A percentile compares a stretch with the other conserved stretches of the same genome.
phyloP scores from a whole-genome alignment of 495 filamentous ascomycete species.

The Parachaetomium inaequale region DNA sequence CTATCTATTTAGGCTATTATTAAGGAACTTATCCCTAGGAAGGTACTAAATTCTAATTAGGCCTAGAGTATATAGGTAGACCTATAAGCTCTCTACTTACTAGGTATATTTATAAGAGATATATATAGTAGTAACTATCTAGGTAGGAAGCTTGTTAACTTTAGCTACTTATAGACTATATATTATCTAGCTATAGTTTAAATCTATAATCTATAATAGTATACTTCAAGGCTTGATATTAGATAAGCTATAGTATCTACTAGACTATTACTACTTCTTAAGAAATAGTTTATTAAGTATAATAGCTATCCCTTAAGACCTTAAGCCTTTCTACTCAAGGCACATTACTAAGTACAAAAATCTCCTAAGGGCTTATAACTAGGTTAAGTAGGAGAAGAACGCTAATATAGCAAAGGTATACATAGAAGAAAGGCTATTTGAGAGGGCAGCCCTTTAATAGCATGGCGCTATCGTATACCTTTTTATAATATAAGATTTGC shows the following conservation, averaged over 20 bases:
- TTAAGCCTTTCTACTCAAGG: neutral
- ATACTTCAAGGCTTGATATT: neutral
- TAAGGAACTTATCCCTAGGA: slow-evolving; percentile 14
- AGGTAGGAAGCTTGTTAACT: slow-evolving; percentile 22
- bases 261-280: slow-evolving; percentile 1
- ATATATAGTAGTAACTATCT: slow-evolving; percentile 20
- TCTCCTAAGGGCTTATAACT: slow-evolving; percentile 3
- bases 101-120: slow-evolving; percentile 21
- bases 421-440: slow-evolving; percentile 16
- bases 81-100: slow-evolving; percentile 12
- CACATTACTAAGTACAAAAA: neutral
- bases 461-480: neutral
- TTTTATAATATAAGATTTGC: neutral
- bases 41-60: neutral
- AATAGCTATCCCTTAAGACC: neutral
- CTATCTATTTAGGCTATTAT: slow-evolving; percentile 19
- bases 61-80: slow-evolving; percentile 16
- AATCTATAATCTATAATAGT: neutral
- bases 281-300: neutral
- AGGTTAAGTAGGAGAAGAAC: slow-evolving; percentile 8
- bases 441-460: neutral
- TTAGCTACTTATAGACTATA: slow-evolving; percentile 23
- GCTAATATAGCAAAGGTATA: neutral
- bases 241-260: slow-evolving; percentile 3
- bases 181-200: slow-evolving; percentile 8